Evolutionary conservation across 495 filamentous ascomycete genomes (phyloP), one percentile per base, ranked within the genome.

Genomic region (Neurospora sp.): DNA sequence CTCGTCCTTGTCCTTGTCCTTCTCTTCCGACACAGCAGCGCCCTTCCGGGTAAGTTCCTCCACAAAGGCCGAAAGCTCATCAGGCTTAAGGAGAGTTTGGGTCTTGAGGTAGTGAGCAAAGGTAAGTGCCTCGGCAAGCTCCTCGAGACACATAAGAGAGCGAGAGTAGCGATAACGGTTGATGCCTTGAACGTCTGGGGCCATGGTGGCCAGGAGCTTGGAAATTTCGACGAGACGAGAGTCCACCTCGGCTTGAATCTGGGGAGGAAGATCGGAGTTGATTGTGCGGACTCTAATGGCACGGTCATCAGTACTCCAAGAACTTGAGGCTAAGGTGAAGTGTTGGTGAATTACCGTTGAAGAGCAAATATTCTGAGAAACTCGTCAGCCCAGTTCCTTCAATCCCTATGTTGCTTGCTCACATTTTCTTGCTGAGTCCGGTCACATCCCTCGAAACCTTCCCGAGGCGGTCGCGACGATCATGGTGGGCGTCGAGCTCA

Each of bases 341-440:
- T 10, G 16, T 5, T 20, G 18, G 59, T 44, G 27, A 74, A 76
- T 68, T 89, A 95, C 93, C 95, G 89, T 83, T 98, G 96, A 20
- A 98, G 84, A 4, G 94, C 89, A 83, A 99, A 98, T 72, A 98
- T 98, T 69, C 95, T 97, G 76, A 59, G 10, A 11, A 69, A 16
- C 22, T 40, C 8, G 72, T 77, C 66, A 72, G 73, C 71, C 27
- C 7, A 3, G 40, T 68, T 8, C 14, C 69, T 75, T 46, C 79
- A 73, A 70, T 37, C 20, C 10, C 8, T 31, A 22, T n/a, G 38
- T 16, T 5, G 53, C 73, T 6, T 39, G 71, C 84, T 84, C 82
- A 97, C 96, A 98, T 96, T 85, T 98, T 98, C 87, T 99, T 99
- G 83, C 94, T 97, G 48, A 93, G 80, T 0, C 92, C 94, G 9